Percentiles rank a stretch among this genome's conserved stretches.
Evolutionary conservation across 768 basidiomycete species (phyloP).

Genomic region (Paxillus involutus): DNA sequence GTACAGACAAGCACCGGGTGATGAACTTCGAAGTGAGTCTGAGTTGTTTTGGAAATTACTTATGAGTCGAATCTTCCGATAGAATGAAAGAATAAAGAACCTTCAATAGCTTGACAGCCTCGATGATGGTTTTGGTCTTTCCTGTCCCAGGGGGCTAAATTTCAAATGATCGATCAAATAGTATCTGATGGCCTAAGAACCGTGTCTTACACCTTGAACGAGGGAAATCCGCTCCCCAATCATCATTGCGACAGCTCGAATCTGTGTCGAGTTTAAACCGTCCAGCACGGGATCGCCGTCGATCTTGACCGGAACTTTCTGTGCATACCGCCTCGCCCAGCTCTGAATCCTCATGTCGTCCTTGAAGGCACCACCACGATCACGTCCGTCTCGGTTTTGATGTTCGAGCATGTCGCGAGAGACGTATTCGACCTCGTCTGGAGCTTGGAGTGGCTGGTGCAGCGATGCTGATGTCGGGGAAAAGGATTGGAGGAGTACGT

Average conservation of each 20-base stretch:
- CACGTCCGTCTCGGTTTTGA: slow-evolving; percentile 22
- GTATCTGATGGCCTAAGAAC: neutral
- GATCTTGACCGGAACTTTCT: slow-evolving; percentile 55
- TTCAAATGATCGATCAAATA: slow-evolving; percentile 1
- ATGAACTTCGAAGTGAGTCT: slow-evolving; percentile 79
- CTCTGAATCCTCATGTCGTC: slow-evolving; percentile 76
- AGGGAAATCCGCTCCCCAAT: slow-evolving; percentile 75
- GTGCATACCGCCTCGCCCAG: slow-evolving; percentile 75
- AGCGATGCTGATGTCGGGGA: slow-evolving; percentile 25
- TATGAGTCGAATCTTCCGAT: neutral
- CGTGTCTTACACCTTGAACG: slow-evolving; percentile 74
- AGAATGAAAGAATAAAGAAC: slow-evolving; percentile 27
- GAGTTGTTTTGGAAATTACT: slow-evolving; percentile 1
- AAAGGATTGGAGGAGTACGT: slow-evolving; percentile 66
- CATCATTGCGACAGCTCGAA: slow-evolving; percentile 83
- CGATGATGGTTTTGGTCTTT: slow-evolving; percentile 91
- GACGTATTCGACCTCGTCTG: slow-evolving; percentile 40
- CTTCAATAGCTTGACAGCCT: slow-evolving; percentile 79
- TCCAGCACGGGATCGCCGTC: slow-evolving; percentile 76
- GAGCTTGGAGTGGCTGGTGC: slow-evolving; percentile 35
- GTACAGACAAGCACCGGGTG: slow-evolving; percentile 90
- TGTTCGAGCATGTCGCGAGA: slow-evolving; percentile 40
- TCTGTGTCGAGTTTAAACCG: slow-evolving; percentile 74
- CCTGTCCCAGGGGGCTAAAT: slow-evolving; percentile 86
- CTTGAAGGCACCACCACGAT: slow-evolving; percentile 53